Conservation (phyloP, 1,284 basidiomycete genomes). For the Xerocomus tenax region DNA sequence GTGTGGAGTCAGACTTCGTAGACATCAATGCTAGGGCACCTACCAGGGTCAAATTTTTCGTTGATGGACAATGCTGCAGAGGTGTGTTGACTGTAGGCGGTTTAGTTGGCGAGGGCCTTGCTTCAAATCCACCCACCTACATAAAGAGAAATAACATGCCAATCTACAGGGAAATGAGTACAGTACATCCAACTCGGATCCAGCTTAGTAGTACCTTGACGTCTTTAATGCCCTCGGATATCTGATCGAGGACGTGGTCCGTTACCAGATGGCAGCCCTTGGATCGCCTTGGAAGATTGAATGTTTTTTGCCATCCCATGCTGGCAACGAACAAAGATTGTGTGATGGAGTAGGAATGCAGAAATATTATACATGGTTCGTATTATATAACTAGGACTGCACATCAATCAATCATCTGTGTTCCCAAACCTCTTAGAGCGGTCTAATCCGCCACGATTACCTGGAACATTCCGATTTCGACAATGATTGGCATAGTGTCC, state of each 20-base stretch:
- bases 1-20: constrained; percentile 10
- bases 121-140: constrained; percentile 33
- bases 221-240: constrained; percentile 64
- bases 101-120: neutral
- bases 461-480: constrained; percentile 75
- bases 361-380: neutral
- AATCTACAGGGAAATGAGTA: constrained; percentile 34
- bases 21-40: constrained; percentile 1
- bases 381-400: neutral
- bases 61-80: constrained; percentile 84
- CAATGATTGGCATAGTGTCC: constrained; percentile 95
- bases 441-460: constrained; percentile 68
- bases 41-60: constrained; percentile 65
- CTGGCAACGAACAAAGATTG: neutral
- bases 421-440: constrained; percentile 32
- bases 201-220: constrained; percentile 51
- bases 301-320: constrained; percentile 92
- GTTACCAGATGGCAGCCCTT: constrained; percentile 87
- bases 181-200: neutral
- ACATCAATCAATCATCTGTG: constrained; percentile 26
- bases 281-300: constrained; percentile 50
- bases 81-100: constrained; percentile 68
- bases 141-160: constrained; percentile 73
- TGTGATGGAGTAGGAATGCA: neutral
- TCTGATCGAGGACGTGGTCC: constrained; percentile 63